phyloP scores from a whole-genome alignment of 2,329 filamentous ascomycete species.

The Seiridium unicorne region DNA sequence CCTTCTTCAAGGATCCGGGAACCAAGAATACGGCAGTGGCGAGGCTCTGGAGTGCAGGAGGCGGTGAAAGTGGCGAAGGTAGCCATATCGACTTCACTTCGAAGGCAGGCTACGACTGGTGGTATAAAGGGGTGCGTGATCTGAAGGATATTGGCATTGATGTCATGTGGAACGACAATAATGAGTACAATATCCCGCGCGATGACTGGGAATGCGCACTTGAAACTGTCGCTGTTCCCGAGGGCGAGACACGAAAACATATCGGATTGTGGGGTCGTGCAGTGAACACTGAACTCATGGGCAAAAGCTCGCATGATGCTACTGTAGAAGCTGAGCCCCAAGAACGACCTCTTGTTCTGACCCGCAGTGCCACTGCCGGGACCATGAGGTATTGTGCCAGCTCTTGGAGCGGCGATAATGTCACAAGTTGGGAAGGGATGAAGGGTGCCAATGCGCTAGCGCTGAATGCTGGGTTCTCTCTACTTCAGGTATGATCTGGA shows the following conservation, averaged over 20 bases:
- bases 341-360: constrained; percentile 65
- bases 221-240: constrained; percentile 37
- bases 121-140: constrained; percentile 65
- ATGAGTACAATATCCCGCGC: constrained; percentile 67
- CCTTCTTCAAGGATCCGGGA: constrained; percentile 61
- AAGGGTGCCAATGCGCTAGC: constrained; percentile 69
- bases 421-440: constrained; percentile 73
- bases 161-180: constrained; percentile 79
- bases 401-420: constrained; percentile 74
- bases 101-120: constrained; percentile 65
- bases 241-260: constrained; percentile 38
- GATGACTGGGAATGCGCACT: constrained; percentile 66
- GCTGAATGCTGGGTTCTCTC: constrained; percentile 64
- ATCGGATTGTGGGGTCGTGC: constrained; percentile 70
- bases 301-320: constrained; percentile 68
- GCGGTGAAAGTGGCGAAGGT: constrained; percentile 67
- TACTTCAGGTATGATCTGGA: constrained; percentile 51
- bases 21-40: constrained; percentile 54
- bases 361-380: constrained; percentile 67
- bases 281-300: constrained; percentile 69
- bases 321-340: constrained; percentile 57
- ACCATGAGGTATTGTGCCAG: constrained; percentile 70
- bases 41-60: constrained; percentile 70
- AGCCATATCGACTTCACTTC: constrained; percentile 75
- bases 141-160: constrained; percentile 65